Conservation (phyloP, 139 green algal species). For the Micractinium conductrix region DNA sequence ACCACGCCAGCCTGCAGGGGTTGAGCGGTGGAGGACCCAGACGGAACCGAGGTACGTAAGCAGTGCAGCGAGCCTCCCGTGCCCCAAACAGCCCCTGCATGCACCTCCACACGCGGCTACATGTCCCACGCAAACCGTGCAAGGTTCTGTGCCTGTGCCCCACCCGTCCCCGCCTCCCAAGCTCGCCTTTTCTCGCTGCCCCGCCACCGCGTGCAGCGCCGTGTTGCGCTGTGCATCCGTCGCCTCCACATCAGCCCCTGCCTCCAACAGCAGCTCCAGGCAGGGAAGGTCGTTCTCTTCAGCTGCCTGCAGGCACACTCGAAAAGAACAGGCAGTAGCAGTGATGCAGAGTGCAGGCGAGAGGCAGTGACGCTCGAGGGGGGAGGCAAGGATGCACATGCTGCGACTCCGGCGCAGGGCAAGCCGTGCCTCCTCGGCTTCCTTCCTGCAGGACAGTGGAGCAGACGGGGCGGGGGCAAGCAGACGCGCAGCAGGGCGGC, state of each 20-base stretch:
- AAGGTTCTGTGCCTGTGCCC: too few relatives aligned
- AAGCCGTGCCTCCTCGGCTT: too few relatives aligned
- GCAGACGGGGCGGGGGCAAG: not conserved
- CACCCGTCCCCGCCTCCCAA: not conserved
- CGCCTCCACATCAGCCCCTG: not conserved
- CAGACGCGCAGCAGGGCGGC: not conserved
- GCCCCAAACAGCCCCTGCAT: not conserved
- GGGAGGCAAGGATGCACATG: too few relatives aligned
- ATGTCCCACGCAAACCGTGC: not conserved
- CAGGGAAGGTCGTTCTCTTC: not conserved
- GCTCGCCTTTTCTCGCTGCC: not conserved
- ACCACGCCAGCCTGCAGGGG: not conserved
- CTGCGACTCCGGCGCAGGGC: too few relatives aligned
- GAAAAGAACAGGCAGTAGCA: not conserved
- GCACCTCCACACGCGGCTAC: too few relatives aligned
- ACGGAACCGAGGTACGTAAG: too few relatives aligned
- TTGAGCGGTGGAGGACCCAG: too few relatives aligned
- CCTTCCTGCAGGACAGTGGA: too few relatives aligned
- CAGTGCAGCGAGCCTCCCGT: not conserved
- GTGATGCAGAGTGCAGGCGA: not conserved
- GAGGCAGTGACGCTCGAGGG: not conserved
- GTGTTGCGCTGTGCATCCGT: slow-evolving; percentile 30
- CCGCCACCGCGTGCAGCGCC: slow-evolving; percentile 34
- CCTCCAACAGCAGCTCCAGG: slow-evolving; percentile 30
- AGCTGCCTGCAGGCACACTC: slow-evolving; percentile 23